Base-by-base conservation (phyloP, 768 basidiomycete species). In the Pleurotus tuber-regium region DNA sequence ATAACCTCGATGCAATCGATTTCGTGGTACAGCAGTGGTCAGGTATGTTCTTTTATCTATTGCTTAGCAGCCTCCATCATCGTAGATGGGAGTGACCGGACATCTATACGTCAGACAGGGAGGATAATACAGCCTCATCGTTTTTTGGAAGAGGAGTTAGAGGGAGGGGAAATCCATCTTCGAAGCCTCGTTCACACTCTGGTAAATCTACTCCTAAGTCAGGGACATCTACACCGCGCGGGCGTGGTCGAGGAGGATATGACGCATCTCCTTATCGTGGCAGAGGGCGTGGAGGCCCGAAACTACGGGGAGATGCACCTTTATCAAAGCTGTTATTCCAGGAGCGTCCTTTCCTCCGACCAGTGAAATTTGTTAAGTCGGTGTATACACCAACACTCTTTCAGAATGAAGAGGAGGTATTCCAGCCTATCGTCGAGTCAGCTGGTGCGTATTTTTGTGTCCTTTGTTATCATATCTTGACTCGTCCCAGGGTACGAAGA, bases 291-390 rank as follows among this genome's bases (percentile, higher is more conserved):
- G 62, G 66, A 8, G 63, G 61, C 11, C 65, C 64, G 29, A 71
- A 66, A 58, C 55, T 68, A 16, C 63, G 68, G 9, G 59, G 64
- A n/a, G 71, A 75, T 40, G 75, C 75, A 2, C 70, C 83, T 3
- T 67, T 86, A 14, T 86, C 86, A 1, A 74, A 70, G 19, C 59
- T 84, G 36, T 68, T 87, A 6, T 73, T 78, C 53, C 66, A 75
- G 21, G 78, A 82, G 31, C 69, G 89, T 24, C 87, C 86, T 1
- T 69, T 82, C 0, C 70, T 91, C 14, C 71, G 72, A n/a, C 89
- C 89, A 0, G 70, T 92, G 56, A 67, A 68, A 10, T 92, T 92
- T 57, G 87, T 92, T 10, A 81, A 72, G 14, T 81, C 86, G 0
- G 70, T 74, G 9, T 46, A 75, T 36, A 80, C 77, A 1, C 77